Percentiles rank a stretch among this genome's conserved stretches.
These are phyloP conservation scores for Metschnikowia anglica DNA, from an alignment of 805 yeast genomes.

Conservation along the genomic window DNA sequence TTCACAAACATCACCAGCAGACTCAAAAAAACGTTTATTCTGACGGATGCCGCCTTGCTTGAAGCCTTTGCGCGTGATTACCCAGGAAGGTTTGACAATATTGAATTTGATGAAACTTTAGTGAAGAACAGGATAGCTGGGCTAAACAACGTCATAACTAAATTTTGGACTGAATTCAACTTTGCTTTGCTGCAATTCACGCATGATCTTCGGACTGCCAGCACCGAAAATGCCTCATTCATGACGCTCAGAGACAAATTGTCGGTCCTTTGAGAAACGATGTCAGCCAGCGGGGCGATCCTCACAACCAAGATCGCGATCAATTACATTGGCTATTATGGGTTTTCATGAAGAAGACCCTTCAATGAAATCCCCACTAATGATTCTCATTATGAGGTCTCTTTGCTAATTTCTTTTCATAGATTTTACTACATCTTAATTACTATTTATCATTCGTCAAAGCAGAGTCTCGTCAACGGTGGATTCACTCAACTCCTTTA, in stretches of 20 bases:
- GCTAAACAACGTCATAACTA: conserved; percentile 19
- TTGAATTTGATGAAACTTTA: conserved; percentile 32
- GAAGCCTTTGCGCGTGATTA: conserved; percentile 30
- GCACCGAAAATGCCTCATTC: conserved; percentile 18
- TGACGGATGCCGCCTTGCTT: conserved; percentile 48
- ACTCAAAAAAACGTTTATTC: conserved; percentile 53
- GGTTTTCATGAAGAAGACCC: not conserved
- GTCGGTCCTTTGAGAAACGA: conserved; percentile 9
- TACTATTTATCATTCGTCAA: not conserved
- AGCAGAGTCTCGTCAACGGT: conserved; percentile 18
- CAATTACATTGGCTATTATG: no score
- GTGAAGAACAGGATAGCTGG: conserved; percentile 23
- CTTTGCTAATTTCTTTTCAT: not conserved
- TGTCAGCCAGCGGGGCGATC: no score
- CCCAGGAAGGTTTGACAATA: conserved; percentile 36
- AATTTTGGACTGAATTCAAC: conserved; percentile 20
- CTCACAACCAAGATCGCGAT: no score
- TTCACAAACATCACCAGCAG: conserved; percentile 50
- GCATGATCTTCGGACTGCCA: conserved; percentile 13
- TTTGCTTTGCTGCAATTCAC: conserved; percentile 11
- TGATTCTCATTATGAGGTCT: not conserved
- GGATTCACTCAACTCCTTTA: conserved; percentile 68
- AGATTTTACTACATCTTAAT: not conserved
- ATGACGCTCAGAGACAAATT: conserved; percentile 15
- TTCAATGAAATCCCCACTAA: not conserved